Evolutionary conservation across 129 eudicot genomes (phyloP).

Genomic region (carrot (Daucus carota)): DH1_v3.0 NC_030387.2:31804001-31804500

Average conservation of each 20-base stretch:
- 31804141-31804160: not conserved
- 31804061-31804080: not conserved
- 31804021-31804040: not conserved
- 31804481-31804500: constrained; percentile 91
- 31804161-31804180: not conserved
- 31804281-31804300: not conserved
- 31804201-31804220: not conserved
- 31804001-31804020: not conserved
- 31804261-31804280: not conserved
- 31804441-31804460: constrained; percentile 57
- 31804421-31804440: not conserved
- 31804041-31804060: not conserved
- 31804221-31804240: not conserved
- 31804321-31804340: not conserved
- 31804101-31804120: not conserved
- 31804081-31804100: not conserved
- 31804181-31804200: not conserved
- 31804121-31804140: not conserved
- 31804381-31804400: not conserved
- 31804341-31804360: not conserved
- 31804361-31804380: not conserved
- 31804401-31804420: not conserved
- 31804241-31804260: not conserved
- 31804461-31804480: constrained; percentile 98
- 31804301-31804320: not conserved